Evolutionary conservation across 805 yeast species (phyloP).

Genomic region (Schwanniomyces vanrijiae): DNA sequence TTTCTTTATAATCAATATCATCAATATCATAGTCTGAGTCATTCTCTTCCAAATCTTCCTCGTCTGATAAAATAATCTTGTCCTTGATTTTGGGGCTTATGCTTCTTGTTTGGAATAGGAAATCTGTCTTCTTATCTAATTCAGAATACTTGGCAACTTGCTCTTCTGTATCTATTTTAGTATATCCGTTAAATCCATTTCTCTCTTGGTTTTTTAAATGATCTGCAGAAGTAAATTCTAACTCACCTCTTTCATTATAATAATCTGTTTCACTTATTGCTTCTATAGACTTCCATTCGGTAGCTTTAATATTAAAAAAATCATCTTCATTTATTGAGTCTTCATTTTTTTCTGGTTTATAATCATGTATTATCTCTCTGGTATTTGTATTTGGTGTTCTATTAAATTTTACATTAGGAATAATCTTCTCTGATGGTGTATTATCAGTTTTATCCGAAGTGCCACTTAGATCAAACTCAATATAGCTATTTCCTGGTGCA

Average conservation of each 20-base stretch:
- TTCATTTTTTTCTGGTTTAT: neutral
- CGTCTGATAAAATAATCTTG: constrained; percentile 27
- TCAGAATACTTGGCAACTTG: constrained; percentile 72
- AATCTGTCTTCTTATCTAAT: constrained; percentile 53
- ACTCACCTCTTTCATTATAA: constrained; percentile 77
- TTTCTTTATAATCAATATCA: constrained; percentile 52
- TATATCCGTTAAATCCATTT: constrained; percentile 54
- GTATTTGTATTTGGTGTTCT: neutral
- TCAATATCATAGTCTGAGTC: constrained; percentile 39
- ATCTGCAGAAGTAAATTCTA: constrained; percentile 41
- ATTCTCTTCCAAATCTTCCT: constrained; percentile 27
- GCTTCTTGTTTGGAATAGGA: constrained; percentile 36
- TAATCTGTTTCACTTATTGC: constrained; percentile 75
- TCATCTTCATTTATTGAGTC: constrained; percentile 22
- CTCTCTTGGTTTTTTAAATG: constrained; percentile 41
- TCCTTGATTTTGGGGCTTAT: constrained; percentile 1
- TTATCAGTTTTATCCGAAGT: constrained; percentile 1
- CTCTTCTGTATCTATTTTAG: constrained; percentile 83
- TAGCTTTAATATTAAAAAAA: constrained; percentile 38
- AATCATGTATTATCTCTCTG: neutral
- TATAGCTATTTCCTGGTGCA: constrained; percentile 17
- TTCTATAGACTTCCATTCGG: constrained; percentile 85
- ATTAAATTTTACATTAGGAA: neutral
- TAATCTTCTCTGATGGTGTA: constrained; percentile 5
- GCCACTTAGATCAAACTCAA: constrained; percentile 29